Conservation (phyloP, 805 yeast species). For the Kuraishia piskuri region DNA sequence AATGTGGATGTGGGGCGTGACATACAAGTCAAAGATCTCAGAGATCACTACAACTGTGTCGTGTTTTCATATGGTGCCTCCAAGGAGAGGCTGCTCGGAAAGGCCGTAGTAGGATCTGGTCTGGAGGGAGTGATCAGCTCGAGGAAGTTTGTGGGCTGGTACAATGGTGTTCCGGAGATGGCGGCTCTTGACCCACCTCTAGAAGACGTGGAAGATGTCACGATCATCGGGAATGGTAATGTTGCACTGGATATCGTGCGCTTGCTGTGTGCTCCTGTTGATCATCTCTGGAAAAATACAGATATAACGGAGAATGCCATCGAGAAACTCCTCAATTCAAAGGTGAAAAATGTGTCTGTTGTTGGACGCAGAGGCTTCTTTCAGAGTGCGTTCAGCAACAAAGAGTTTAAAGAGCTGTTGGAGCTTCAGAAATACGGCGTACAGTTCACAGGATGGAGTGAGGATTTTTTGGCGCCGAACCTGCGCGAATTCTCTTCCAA, state of each 20-base stretch:
- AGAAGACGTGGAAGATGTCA: constrained; percentile 50
- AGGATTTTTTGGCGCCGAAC: constrained; percentile 24
- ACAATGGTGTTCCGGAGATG: constrained; percentile 77
- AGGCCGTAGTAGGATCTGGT: constrained; percentile 45
- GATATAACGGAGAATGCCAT: constrained; percentile 67
- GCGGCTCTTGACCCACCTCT: constrained; percentile 47
- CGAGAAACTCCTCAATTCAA: constrained; percentile 37
- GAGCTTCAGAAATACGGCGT: constrained; percentile 43
- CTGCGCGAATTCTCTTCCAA: constrained; percentile 16
- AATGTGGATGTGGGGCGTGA: constrained; percentile 64
- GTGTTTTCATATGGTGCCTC: constrained; percentile 81
- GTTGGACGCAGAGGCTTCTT: constrained; percentile 82
- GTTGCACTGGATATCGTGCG: constrained; percentile 92
- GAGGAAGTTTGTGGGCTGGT: constrained; percentile 90
- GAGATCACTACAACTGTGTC: constrained; percentile 58
- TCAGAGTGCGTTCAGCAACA: constrained; percentile 86
- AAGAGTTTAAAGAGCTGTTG: constrained; percentile 81
- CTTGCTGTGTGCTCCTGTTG: constrained; percentile 52
- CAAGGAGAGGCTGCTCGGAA: constrained; percentile 38
- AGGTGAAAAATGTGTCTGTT: constrained; percentile 56
- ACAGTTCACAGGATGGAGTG: constrained; percentile 37
- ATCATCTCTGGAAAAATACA: constrained; percentile 48
- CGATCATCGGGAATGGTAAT: constrained; percentile 93
- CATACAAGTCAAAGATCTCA: constrained; percentile 39
- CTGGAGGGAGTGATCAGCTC: constrained; percentile 70